Evolutionary conservation across 768 basidiomycete genomes (phyloP).

Genomic region (Lepiota brunneoincarnata): DNA sequence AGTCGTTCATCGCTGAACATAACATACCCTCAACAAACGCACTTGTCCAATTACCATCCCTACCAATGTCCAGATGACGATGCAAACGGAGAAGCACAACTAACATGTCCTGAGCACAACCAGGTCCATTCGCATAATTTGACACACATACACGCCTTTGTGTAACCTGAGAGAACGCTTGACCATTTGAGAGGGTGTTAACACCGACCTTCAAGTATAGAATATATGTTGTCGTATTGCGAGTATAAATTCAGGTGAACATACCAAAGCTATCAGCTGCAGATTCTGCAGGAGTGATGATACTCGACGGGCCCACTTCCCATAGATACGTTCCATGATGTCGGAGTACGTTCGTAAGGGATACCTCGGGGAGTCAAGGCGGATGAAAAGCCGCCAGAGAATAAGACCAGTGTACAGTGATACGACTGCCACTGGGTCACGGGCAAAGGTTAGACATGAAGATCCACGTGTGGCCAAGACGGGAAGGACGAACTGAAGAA

Average conservation of each 20-base stretch:
- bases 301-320: constrained; percentile 42
- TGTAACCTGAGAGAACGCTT: constrained; percentile 50
- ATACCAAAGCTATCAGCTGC: constrained; percentile 55
- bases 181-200: constrained; percentile 44
- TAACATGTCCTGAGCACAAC: constrained; percentile 17
- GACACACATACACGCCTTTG: constrained; percentile 35
- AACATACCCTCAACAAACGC: constrained; percentile 42
- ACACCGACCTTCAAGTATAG: constrained; percentile 27
- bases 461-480: neutral
- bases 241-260: constrained; percentile 17
- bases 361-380: constrained; percentile 53
- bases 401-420: constrained; percentile 56
- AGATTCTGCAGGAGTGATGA: constrained; percentile 50
- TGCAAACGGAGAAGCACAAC: constrained; percentile 57
- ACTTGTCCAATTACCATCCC: constrained; percentile 61
- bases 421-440: constrained; percentile 38
- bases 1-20: neutral
- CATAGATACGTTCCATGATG: constrained; percentile 54
- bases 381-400: constrained; percentile 54
- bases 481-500: constrained; percentile 32
- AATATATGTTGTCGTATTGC: neutral
- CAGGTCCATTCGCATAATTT: neutral
- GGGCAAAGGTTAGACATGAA: neutral
- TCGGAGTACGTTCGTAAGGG: constrained; percentile 56
- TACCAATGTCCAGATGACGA: constrained; percentile 54